A percentile compares a stretch with the other conserved stretches of the same genome.
Conservation (phyloP, 1,284 basidiomycete genomes). For the Papiliotrema fonsecae region DNA sequence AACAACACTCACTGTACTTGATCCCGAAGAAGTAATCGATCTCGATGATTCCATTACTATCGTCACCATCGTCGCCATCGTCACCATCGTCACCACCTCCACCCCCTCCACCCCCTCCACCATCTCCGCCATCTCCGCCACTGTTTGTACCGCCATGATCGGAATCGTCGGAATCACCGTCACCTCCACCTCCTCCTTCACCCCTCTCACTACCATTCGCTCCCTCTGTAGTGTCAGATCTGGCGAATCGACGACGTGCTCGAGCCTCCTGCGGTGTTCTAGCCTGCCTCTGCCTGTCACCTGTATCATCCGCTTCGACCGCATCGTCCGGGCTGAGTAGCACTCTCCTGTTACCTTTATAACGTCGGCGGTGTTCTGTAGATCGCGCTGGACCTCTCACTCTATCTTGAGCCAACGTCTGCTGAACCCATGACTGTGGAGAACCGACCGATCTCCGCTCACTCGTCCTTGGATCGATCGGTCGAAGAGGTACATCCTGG, state of each 20-base stretch:
- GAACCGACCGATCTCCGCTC: too few species aligned
- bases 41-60: not conserved
- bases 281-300: too few species aligned
- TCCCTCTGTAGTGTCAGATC: not conserved
- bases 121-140: not conserved
- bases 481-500: too few species aligned
- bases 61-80: not conserved
- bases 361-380: not conserved
- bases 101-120: conserved; percentile 1
- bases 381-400: not conserved
- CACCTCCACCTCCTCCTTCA: not conserved
- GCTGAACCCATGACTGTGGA: too few species aligned
- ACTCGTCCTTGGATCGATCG: too few species aligned
- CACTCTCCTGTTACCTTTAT: not conserved
- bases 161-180: not conserved
- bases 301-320: too few species aligned
- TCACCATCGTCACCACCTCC: not conserved
- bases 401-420: too few species aligned
- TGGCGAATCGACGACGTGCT: not conserved
- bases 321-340: not conserved
- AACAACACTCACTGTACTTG: too few species aligned
- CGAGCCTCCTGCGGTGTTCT: not conserved
- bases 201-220: not conserved
- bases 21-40: too few species aligned
- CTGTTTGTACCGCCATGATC: not conserved